Evolutionary conservation across 202 grass and related monocot genomes (phyloP).

Genomic region (Carex sylvatica): DNA sequence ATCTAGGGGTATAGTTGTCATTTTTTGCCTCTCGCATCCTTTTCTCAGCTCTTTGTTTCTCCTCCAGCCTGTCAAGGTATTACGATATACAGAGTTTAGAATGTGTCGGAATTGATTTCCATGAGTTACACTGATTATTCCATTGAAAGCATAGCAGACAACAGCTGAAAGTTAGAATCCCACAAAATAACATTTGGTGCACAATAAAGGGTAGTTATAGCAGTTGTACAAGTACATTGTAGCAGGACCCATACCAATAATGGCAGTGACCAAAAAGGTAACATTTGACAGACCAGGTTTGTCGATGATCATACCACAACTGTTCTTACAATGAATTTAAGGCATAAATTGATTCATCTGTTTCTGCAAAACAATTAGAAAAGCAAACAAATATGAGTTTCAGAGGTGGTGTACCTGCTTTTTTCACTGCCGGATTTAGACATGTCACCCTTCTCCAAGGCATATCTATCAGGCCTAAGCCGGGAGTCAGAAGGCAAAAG

Average conservation of each 20-base stretch:
- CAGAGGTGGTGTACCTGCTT: slow-evolving; percentile 45
- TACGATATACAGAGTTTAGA: neutral
- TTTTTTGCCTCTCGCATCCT: slow-evolving; percentile 61
- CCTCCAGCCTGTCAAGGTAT: slow-evolving; percentile 61
- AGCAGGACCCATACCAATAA: neutral
- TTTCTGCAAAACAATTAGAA: neutral
- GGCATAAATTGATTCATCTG: neutral
- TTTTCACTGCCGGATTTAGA: slow-evolving; percentile 77
- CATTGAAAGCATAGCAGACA: neutral
- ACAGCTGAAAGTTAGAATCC: neutral
- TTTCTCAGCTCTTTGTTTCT: slow-evolving; percentile 84
- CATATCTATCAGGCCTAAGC: slow-evolving; percentile 80
- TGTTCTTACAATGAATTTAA: neutral
- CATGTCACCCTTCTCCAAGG: slow-evolving; percentile 93
- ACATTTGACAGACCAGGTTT: neutral
- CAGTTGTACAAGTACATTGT: neutral
- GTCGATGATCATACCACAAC: neutral
- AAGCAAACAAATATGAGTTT: too few relatives aligned
- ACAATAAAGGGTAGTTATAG: neutral
- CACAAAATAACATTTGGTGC: neutral
- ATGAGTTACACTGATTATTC: neutral
- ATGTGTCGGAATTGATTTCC: neutral
- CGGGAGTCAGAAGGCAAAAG: slow-evolving; percentile 87
- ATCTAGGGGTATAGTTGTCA: slow-evolving; percentile 65
- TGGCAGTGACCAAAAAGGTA: neutral